Evolutionary conservation across 768 basidiomycete genomes (phyloP).

Genomic region (Mycena alexandri): DNA sequence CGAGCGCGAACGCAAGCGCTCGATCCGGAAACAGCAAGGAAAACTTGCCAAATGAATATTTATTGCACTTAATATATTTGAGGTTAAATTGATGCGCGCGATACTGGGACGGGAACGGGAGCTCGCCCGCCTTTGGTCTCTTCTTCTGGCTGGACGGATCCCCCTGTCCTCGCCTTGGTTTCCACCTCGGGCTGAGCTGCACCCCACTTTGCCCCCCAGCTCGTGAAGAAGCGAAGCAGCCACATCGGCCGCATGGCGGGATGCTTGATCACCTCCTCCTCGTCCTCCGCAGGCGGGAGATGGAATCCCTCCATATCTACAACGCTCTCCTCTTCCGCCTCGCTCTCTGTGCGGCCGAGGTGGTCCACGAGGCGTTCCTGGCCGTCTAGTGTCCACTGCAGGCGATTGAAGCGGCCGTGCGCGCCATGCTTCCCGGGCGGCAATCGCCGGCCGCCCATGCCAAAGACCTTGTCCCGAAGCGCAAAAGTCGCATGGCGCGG

Average conservation of each 20-base stretch:
- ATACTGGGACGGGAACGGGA: constrained; percentile 1
- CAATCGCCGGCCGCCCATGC: constrained; percentile 64
- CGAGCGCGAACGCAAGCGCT: constrained; percentile 84
- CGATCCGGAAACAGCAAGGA: constrained; percentile 76
- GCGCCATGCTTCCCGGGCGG: constrained; percentile 66
- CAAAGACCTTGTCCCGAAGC: constrained; percentile 78
- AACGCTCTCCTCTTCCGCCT: constrained; percentile 77
- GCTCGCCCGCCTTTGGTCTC: constrained; percentile 1
- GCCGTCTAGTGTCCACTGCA: constrained; percentile 82
- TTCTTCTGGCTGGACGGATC: constrained; percentile 2
- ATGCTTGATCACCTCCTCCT: constrained; percentile 70
- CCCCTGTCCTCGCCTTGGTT: not conserved
- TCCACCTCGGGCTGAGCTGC: constrained; percentile 42
- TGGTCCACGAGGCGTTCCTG: constrained; percentile 71
- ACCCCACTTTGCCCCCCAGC: constrained; percentile 79
- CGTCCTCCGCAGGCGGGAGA: constrained; percentile 52
- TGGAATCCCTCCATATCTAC: constrained; percentile 44
- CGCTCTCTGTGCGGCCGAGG: constrained; percentile 79
- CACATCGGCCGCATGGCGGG: constrained; percentile 79
- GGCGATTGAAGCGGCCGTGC: constrained; percentile 69
- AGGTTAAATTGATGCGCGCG: constrained; percentile 24
- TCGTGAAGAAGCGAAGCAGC: constrained; percentile 81
- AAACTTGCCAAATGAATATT: constrained; percentile 57
- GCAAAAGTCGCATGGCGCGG: constrained; percentile 73
- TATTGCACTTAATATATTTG: constrained; percentile 38